Percentiles rank a stretch among this genome's conserved stretches.
Conservation (phyloP, 73 alveolate genomes). For the Diophrys sp. region DNA sequence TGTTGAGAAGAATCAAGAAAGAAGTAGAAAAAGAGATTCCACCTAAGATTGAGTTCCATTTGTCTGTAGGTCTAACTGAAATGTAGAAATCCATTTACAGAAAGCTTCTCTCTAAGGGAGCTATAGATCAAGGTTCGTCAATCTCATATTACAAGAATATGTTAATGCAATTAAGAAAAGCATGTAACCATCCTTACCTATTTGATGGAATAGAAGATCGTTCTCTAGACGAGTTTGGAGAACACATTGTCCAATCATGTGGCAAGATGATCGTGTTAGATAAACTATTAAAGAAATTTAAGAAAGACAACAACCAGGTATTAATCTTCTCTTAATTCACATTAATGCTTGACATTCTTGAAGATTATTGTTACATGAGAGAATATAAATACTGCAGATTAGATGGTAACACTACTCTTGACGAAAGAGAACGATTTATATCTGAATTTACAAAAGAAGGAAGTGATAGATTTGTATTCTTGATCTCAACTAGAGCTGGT, state of each 20-base stretch:
- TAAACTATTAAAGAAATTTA: slow-evolving; percentile 74
- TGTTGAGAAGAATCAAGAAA: slow-evolving; percentile 94
- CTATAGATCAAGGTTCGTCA: slow-evolving; percentile 51
- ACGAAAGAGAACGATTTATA: slow-evolving; percentile 60
- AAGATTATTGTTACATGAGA: slow-evolving; percentile 96
- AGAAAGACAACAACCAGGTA: slow-evolving; percentile 70
- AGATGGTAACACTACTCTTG: slow-evolving; percentile 89
- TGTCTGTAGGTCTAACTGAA: slow-evolving; percentile 87
- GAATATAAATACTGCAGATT: slow-evolving; percentile 91
- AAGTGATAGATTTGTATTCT: slow-evolving; percentile 83
- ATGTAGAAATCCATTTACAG: slow-evolving; percentile 78
- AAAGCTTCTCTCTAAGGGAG: slow-evolving; percentile 57
- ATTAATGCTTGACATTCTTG: slow-evolving; percentile 93
- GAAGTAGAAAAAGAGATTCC: slow-evolving; percentile 96
- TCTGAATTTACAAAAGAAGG: slow-evolving; percentile 48
- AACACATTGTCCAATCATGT: slow-evolving; percentile 79
- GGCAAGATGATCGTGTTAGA: slow-evolving; percentile 89
- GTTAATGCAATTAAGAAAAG: slow-evolving; percentile 93
- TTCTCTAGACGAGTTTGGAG: slow-evolving; percentile 71
- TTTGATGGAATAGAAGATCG: slow-evolving; percentile 90
- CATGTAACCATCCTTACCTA: slow-evolving; percentile 90
- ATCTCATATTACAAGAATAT: slow-evolving; percentile 77
- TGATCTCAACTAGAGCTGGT: slow-evolving; percentile 98
- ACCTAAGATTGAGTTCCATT: slow-evolving; percentile 93
- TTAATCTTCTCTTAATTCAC: slow-evolving; percentile 94